Percentiles rank a stretch among this genome's conserved stretches.
These are phyloP conservation scores for Zasmidium angulare DNA, from an alignment of 2,329 filamentous ascomycete genomes.

Conservation along the genomic window DNA sequence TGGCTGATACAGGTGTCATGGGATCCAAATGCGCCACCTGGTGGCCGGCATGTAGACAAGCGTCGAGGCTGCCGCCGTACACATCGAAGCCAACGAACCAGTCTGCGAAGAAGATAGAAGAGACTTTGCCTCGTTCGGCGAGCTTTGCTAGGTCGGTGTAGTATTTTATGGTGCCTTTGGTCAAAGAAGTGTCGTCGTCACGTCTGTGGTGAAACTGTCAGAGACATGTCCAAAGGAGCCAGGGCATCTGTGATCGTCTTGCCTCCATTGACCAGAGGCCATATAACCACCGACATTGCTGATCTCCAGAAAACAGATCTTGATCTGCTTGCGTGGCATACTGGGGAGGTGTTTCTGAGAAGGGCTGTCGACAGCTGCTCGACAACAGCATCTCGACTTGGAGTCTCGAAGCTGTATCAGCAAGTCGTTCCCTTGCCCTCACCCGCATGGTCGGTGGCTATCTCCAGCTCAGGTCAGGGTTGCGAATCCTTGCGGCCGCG, in stretches of 20 bases:
- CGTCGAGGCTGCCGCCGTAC: constrained; percentile 46
- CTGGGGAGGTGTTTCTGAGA: too few species aligned
- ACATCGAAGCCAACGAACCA: constrained; percentile 65
- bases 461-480: too few species aligned
- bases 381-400: too few species aligned
- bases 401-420: too few species aligned
- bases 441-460: too few species aligned
- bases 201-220: background rate
- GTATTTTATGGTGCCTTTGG: constrained; percentile 59
- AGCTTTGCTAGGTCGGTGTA: constrained; percentile 65
- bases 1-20: constrained; percentile 61
- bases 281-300: constrained; percentile 4
- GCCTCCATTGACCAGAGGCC: constrained; percentile 6
- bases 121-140: constrained; percentile 61
- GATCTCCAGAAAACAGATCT: constrained; percentile 7
- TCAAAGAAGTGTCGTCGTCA: background rate
- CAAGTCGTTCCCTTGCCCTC: too few species aligned
- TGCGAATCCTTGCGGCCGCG: too few species aligned
- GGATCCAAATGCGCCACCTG: constrained; percentile 66
- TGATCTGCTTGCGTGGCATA: constrained; percentile 4
- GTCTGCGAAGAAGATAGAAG: constrained; percentile 65
- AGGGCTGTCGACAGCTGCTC: too few species aligned
- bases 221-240: background rate
- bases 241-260: background rate
- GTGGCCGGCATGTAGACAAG: constrained; percentile 45